A percentile compares a stretch with the other conserved stretches of the same genome.
Evolutionary conservation across 495 filamentous ascomycete species (phyloP).

Genomic region (Penicillium steckii): DNA sequence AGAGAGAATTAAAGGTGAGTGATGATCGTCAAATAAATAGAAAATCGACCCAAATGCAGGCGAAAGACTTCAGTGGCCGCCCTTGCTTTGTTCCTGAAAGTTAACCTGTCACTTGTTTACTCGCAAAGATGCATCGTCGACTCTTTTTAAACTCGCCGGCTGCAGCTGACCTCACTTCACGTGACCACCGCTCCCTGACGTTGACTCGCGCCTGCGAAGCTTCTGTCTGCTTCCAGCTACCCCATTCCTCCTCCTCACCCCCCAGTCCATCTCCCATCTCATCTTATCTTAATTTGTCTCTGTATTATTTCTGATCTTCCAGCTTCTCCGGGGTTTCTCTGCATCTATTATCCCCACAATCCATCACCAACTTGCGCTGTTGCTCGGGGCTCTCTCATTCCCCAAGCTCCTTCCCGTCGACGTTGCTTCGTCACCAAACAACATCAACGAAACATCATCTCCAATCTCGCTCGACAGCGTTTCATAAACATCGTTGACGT

Average conservation of each 20-base stretch:
- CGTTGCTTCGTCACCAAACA: slow-evolving; percentile 44
- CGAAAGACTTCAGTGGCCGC: not conserved
- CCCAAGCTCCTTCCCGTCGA: slow-evolving; percentile 35
- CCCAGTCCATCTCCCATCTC: slow-evolving; percentile 24
- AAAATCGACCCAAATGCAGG: not conserved
- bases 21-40: not conserved
- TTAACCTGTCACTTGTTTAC: too few relatives aligned
- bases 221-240: slow-evolving; percentile 37
- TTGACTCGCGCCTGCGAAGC: slow-evolving; percentile 40
- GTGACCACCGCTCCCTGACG: slow-evolving; percentile 41
- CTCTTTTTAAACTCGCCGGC: too few relatives aligned
- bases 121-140: too few relatives aligned
- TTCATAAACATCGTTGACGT: slow-evolving; percentile 9
- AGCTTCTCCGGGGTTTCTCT: slow-evolving; percentile 9
- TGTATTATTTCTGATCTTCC: slow-evolving; percentile 13
- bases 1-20: too few relatives aligned
- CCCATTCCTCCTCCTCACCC: slow-evolving; percentile 15
- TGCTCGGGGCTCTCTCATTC: slow-evolving; percentile 20
- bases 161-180: slow-evolving; percentile 15
- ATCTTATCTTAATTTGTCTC: slow-evolving; percentile 18
- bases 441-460: slow-evolving; percentile 27
- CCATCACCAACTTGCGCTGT: slow-evolving; percentile 1
- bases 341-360: too few relatives aligned
- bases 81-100: not conserved
- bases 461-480: slow-evolving; percentile 11